phyloP scores from a whole-genome alignment of 768 basidiomycete genomes.

The Boletus rubropictus region DNA sequence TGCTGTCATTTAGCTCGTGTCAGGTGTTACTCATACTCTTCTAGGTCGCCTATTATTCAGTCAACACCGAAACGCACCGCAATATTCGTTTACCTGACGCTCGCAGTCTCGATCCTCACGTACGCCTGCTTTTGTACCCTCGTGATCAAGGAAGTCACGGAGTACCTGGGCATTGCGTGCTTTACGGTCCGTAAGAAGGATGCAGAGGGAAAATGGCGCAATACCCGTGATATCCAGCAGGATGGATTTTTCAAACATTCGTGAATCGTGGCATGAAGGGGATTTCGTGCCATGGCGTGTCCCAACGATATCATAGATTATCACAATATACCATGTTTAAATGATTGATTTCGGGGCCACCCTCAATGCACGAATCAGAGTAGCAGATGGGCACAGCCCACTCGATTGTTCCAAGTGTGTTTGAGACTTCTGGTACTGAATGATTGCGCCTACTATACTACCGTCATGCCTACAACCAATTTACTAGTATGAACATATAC shows the following conservation, averaged over 20 bases:
- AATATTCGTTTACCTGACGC: constrained; percentile 67
- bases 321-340: background rate
- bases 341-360: background rate
- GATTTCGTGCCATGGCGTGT: background rate
- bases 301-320: background rate
- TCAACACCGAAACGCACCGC: constrained; percentile 53
- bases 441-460: too few relatives aligned
- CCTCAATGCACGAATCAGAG: too few relatives aligned
- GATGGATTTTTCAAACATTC: constrained; percentile 21
- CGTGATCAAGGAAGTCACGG: constrained; percentile 85
- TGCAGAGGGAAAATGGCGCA: constrained; percentile 54
- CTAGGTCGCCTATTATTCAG: constrained; percentile 72
- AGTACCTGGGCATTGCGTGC: constrained; percentile 90
- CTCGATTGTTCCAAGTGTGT: too few relatives aligned
- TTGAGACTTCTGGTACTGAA: too few relatives aligned
- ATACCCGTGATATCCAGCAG: constrained; percentile 26
- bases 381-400: too few relatives aligned
- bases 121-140: constrained; percentile 75
- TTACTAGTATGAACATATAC: too few relatives aligned
- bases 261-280: constrained; percentile 5
- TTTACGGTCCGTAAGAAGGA: constrained; percentile 90
- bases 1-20: constrained; percentile 19
- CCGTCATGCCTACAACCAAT: too few relatives aligned
- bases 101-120: constrained; percentile 58
- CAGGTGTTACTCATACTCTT: background rate